Evolutionary conservation across 2,329 filamentous ascomycete species (phyloP), one percentile per base, ranked within the genome.

Genomic region (Paramyrothecium sp.): DNA sequence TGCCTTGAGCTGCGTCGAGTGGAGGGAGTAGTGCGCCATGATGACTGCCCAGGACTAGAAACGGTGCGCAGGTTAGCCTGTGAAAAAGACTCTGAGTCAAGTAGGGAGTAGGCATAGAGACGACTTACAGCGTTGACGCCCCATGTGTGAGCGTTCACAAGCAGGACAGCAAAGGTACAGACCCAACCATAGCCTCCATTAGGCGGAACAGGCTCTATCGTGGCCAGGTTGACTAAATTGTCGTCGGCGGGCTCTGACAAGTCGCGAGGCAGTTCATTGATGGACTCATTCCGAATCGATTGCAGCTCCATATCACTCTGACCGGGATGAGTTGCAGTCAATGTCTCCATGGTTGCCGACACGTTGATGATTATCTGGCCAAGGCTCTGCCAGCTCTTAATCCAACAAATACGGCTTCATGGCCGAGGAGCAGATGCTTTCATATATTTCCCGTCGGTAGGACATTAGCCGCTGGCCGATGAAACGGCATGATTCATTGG

Each of bases 161-260:
- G 54, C 57, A 70, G 67, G 8, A 69, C 67, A 50, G 67, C 66
- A n/a, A 63, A 60, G 3, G 69, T 67, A 54, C 66, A 69, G 1
- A 75, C 65, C 74, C 72, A 76, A 46, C 71, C 74, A 62, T 86
- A 87, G 12, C 84, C 84, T 44, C 84, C 84, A 64, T 86, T 77
- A 16, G 56, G 56, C 30, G 53, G 53, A 20, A 52, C 23, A 2
- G 50, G 50, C 26, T 52, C 50, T 7, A 26, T 26, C 23, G 23
- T 30, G 8, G 23, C 26, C 2, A 34, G 23, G 50, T 52, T 52
- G 33, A 38, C 33, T 16, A 38, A 38, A 16, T 16, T 8, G 33
- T 38, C 33, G 33, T 8, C 8, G 16, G 33, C 8, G 33, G 33
- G 33, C 33, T 38, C 33, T 38, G 16, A 38, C 33, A 16, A 38